Percentiles rank a stretch among this genome's conserved stretches.
Conservation (phyloP, 1,139 yeast genomes). For the Yamadazyma diospyri region DNA sequence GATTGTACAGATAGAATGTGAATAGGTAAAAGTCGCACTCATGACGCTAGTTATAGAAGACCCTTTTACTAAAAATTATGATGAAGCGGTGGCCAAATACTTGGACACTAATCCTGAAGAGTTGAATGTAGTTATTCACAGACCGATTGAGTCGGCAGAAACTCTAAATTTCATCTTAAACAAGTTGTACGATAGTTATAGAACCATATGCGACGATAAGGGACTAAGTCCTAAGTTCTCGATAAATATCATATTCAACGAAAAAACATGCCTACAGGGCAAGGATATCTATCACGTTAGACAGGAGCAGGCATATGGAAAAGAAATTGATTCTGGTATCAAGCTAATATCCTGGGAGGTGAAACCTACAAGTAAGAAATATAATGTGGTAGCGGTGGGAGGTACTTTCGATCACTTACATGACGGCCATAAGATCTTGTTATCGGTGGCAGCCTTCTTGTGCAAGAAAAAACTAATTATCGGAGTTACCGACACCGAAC, state of each 20-base stretch:
- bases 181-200: constrained; percentile 22
- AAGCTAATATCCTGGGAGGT: not conserved
- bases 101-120: constrained; percentile 10
- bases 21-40: constrained; percentile 4
- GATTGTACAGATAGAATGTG: constrained; percentile 2
- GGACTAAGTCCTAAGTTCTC: constrained; percentile 27
- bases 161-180: constrained; percentile 26
- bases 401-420: constrained; percentile 98
- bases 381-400: constrained; percentile 59
- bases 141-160: constrained; percentile 17
- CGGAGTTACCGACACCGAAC: constrained; percentile 80
- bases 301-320: constrained; percentile 1
- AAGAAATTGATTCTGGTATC: not conserved
- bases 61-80: constrained; percentile 25
- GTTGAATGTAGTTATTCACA: constrained; percentile 25
- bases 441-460: constrained; percentile 69
- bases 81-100: constrained; percentile 18
- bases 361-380: not conserved
- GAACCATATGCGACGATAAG: constrained; percentile 18
- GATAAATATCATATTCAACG: constrained; percentile 32
- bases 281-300: not conserved
- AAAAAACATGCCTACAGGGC: not conserved
- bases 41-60: constrained; percentile 17
- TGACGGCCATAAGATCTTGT: constrained; percentile 86
- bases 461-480: constrained; percentile 56